Evolutionary conservation across 2,329 filamentous ascomycete genomes (phyloP), one percentile per base, ranked within the genome.

Genomic region (Torrubiella hemipterigena): DNA sequence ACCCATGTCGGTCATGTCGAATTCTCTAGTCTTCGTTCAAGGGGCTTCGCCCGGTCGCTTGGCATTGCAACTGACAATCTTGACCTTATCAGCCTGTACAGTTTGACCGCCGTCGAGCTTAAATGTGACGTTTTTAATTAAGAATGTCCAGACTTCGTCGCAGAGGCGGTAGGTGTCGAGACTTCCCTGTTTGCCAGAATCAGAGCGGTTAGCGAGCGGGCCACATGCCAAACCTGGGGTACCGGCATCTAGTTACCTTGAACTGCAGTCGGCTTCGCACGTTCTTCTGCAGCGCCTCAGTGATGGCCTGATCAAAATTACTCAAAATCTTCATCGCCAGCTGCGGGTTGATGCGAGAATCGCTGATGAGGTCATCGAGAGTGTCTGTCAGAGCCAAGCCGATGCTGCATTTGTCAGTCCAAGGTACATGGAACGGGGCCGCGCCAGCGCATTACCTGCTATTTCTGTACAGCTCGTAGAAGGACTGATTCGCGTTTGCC

Each of bases 91-190:
- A 14, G 87, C 86, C 22, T 72, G 63, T 11, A 96, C 76, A 1
- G 73, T 72, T 34, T 72, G 74, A 43, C 69, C 69, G 31, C 81
- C 84, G 46, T 96, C 89, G 63, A 96, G 80, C 63, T 98, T 98
- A 65, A 98, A 96, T n/a, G 79, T 86, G 34, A 96, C 87, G 44
- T 96, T 91, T 61, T 95, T 95, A 60, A 98, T 93, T 36, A 98
- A 73, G 57, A 98, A 98, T 2, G 91, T 98, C 91, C 91, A 98
- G 36, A 98, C 91, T 63, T 98, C 91, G 60, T 98, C 91, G 65
- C 91, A 98, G 70, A 98, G 98, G 45, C 91, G 81, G 65, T 98
- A 98, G 12, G 91, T 96, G 55, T 96, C 87, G 40, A 98, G 77
- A 52, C 93, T 91, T 29, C 91, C 91, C 89, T 95, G 5, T 15